Evolutionary conservation across 176 grass and related monocot species (phyloP).

Genomic region (Ensete glaucum): DNA sequence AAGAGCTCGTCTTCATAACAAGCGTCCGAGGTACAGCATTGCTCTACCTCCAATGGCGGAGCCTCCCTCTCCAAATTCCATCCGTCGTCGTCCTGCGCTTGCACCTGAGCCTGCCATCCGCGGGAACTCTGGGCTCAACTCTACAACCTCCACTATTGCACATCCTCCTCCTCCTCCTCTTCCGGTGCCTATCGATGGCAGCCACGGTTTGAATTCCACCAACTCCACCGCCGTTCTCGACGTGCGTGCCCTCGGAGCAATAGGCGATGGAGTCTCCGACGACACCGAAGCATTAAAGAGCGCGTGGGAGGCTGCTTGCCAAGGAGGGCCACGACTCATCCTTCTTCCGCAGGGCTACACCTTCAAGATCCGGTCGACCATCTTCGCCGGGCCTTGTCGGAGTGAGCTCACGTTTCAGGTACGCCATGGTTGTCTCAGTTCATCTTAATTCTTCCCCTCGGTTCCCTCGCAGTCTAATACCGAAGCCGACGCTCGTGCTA

Average conservation of each 20-base stretch:
- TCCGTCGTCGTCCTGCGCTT: neutral
- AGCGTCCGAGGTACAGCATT: slow-evolving; percentile 27
- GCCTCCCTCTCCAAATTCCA: slow-evolving; percentile 5
- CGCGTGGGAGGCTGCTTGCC: slow-evolving; percentile 71
- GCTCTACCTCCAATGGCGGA: slow-evolving; percentile 27
- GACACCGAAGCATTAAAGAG: slow-evolving; percentile 78
- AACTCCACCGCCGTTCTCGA: slow-evolving; percentile 35
- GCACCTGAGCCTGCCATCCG: neutral
- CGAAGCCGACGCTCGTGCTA: neutral
- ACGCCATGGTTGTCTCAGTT: neutral
- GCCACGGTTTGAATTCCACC: neutral
- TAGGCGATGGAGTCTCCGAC: slow-evolving; percentile 61
- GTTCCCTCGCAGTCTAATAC: too few species aligned
- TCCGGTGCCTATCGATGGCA: neutral
- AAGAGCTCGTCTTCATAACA: slow-evolving; percentile 20
- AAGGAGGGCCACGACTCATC: slow-evolving; percentile 30
- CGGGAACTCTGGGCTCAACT: neutral
- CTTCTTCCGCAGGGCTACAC: slow-evolving; percentile 37
- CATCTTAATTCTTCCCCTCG: too few species aligned
- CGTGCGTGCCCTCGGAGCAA: slow-evolving; percentile 51
- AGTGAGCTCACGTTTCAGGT: slow-evolving; percentile 65
- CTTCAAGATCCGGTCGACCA: slow-evolving; percentile 52
- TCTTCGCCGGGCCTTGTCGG: slow-evolving; percentile 77
- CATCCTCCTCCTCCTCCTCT: neutral
- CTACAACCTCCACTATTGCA: neutral